These are phyloP conservation scores for Blastobotrys raffinosifermentans DNA, from an alignment of 1,139 yeast genomes.

Conservation along the genomic window DNA sequence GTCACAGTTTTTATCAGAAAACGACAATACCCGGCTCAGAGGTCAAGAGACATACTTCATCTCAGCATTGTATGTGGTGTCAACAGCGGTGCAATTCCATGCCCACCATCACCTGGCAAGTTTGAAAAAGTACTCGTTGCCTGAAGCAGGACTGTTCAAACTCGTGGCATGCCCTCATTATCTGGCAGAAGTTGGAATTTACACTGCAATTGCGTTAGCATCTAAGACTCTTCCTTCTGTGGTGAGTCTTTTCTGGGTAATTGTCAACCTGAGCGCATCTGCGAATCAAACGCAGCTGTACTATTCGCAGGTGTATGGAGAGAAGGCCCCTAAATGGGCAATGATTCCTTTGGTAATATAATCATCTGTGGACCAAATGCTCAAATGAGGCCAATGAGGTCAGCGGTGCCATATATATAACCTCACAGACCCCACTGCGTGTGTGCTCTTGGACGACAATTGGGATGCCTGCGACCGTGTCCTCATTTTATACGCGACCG, in stretches of 20 bases:
- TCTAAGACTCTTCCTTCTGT: conserved; percentile 22
- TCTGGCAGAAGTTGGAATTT: conserved; percentile 65
- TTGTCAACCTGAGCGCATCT: conserved; percentile 53
- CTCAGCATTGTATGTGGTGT: conserved; percentile 34
- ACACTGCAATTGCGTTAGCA: conserved; percentile 37
- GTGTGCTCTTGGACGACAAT: too few species aligned
- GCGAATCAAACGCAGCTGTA: conserved; percentile 53
- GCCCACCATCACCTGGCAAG: conserved; percentile 58
- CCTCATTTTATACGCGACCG: too few species aligned
- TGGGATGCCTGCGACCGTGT: too few species aligned
- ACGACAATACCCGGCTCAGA: neutral
- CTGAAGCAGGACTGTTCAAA: conserved; percentile 48
- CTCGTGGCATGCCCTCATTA: conserved; percentile 72
- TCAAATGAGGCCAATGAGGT: too few species aligned
- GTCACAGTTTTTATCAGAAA: conserved; percentile 6
- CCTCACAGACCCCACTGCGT: too few species aligned
- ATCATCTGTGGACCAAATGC: neutral
- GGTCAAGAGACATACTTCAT: conserved; percentile 10
- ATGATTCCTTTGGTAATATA: conserved; percentile 19
- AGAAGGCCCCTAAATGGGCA: conserved; percentile 25
- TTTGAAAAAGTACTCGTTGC: conserved; percentile 62
- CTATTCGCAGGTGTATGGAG: conserved; percentile 37
- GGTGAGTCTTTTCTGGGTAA: conserved; percentile 49
- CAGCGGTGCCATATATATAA: too few species aligned
- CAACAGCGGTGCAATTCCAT: conserved; percentile 50